phyloP scores from a whole-genome alignment of 2,329 filamentous ascomycete species.

The Rasamsonia emersonii region DNA sequence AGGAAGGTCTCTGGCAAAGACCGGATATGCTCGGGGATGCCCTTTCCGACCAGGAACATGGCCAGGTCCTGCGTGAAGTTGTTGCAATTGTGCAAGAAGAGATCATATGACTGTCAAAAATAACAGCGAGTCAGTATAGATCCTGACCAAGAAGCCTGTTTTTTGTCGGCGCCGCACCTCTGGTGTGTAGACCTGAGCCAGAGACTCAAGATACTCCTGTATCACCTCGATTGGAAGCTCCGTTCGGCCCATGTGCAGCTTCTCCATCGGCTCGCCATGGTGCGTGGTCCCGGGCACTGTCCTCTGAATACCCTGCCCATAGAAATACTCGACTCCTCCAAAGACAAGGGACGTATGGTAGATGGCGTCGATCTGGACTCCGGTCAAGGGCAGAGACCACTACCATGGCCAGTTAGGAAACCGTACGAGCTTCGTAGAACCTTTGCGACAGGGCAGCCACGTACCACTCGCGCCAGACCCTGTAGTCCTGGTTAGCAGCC shows the following conservation, averaged over 20 bases:
- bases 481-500: constrained; percentile 20
- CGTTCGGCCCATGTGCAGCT: constrained; percentile 65
- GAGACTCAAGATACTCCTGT: constrained; percentile 75
- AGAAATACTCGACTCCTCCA: constrained; percentile 79
- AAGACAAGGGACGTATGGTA: constrained; percentile 92
- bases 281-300: constrained; percentile 76
- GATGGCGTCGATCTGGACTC: constrained; percentile 74
- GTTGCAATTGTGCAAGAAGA: constrained; percentile 91
- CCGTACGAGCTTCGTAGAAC: background rate
- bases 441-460: constrained; percentile 8
- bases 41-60: constrained; percentile 79
- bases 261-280: constrained; percentile 73
- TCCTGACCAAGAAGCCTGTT: background rate
- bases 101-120: constrained; percentile 64
- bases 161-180: constrained; percentile 42
- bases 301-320: constrained; percentile 77
- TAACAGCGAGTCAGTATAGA: background rate
- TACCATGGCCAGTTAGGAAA: constrained; percentile 18
- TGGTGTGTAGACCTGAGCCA: constrained; percentile 72
- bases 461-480: constrained; percentile 47
- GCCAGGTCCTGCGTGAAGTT: constrained; percentile 92
- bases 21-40: constrained; percentile 79
- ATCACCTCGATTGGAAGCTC: constrained; percentile 72
- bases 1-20: constrained; percentile 79
- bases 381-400: constrained; percentile 52